Evolutionary conservation across 2,329 filamentous ascomycete species (phyloP), one percentile per base, ranked within the genome.

Genomic region (Fusarium sp.): DNA sequence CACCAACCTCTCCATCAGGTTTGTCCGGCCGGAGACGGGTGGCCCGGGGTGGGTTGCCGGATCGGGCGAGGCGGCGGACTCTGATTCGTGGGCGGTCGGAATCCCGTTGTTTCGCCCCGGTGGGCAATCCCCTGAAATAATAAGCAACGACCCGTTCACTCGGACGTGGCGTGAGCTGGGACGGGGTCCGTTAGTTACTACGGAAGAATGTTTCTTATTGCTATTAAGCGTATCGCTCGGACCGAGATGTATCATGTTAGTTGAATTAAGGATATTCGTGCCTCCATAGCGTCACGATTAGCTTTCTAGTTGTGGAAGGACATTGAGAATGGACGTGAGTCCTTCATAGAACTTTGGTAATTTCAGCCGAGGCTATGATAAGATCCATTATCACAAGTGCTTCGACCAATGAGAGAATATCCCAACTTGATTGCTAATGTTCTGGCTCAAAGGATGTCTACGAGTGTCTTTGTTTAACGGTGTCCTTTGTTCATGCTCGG

Each of bases 21-120:
- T 50, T 64, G 20, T 47, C 24, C 35, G 29, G 40, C 40, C 37
- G 52, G 27, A n/a, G 20, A 14, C 24, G 13, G 29, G 56, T 31
- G 29, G 61, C 34, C 70, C 66, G 72, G 63, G 14, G 47, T 42
- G 50, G 18, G 62, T 68, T 76, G 54, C 75, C 75, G 8, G 6
- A 76, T 77, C 64, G 57, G 72, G 75, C 52, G 20, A 38, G 20
- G 31, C n/a, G 11, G 22, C 3, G 4, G 14, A 11, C 29, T 68
- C 37, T 69, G 64, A 77, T 76, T 76, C 70, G 75, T 77, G 74
- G 75, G 54, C 18, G 47, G 18, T 31, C 18, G 27, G 47, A 31
- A 54, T 54, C 42, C 61, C 58, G 29, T 38, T 34, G 67, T 67
- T 67, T 70, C 66, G 67, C 42, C 11, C 24, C 6, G 22, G 67